Conservation (phyloP, 169 alveolate genomes). For the Babesia caballi region DNA sequence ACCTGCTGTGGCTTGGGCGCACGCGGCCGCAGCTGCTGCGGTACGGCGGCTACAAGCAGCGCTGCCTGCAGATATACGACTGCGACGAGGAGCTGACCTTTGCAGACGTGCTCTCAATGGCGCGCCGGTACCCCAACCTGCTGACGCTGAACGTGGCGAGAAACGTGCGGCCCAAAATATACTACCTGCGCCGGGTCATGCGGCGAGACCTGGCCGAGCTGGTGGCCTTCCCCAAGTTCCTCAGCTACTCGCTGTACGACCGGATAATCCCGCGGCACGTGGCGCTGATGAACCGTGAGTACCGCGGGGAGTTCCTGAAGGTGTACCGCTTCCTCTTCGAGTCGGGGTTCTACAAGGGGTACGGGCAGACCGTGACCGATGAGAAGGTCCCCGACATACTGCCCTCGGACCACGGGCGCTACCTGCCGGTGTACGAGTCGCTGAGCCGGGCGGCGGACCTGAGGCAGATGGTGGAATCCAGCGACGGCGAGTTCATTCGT, state of each 20-base stretch:
- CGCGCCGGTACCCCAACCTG: constrained; percentile 62
- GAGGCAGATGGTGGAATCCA: neutral
- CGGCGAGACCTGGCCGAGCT: constrained; percentile 55
- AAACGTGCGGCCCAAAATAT: constrained; percentile 68
- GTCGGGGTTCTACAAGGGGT: constrained; percentile 51
- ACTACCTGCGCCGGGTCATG: constrained; percentile 65
- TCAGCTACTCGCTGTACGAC: constrained; percentile 69
- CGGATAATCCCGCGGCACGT: constrained; percentile 76
- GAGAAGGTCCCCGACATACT: constrained; percentile 48
- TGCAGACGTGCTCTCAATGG: constrained; percentile 58
- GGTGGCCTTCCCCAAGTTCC: constrained; percentile 65
- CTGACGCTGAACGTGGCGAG: constrained; percentile 67
- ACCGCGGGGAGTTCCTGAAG: constrained; percentile 62
- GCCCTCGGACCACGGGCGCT: constrained; percentile 35
- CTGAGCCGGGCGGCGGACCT: constrained; percentile 7
- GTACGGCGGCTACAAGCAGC: constrained; percentile 41
- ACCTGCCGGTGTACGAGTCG: constrained; percentile 22
- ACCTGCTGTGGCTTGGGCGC: constrained; percentile 46
- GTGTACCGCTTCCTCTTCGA: constrained; percentile 58
- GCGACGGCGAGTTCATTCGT: constrained; percentile 29
- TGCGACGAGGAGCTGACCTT: constrained; percentile 50
- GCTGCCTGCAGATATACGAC: constrained; percentile 47
- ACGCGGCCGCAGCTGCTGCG: constrained; percentile 25
- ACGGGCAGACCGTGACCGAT: constrained; percentile 58
- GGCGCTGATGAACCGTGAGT: constrained; percentile 67